Base-by-base conservation (phyloP, 148 eudicot species). In the Tetragonia tetragonoides region DNA sequence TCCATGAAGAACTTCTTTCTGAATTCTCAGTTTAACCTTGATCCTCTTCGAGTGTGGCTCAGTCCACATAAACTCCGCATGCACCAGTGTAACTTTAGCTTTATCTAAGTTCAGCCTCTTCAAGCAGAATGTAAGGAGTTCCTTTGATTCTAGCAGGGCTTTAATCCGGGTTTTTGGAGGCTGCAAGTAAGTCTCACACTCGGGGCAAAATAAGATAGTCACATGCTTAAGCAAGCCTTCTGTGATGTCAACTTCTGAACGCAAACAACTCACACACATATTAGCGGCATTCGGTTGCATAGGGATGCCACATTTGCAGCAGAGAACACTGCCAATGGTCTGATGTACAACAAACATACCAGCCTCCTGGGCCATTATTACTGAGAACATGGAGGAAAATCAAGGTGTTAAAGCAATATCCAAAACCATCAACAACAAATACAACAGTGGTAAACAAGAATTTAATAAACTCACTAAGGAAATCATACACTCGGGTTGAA, bases 201-300 rank as follows among this genome's bases (percentile, higher is more conserved):
- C 90, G 7, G 88, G 89, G 78, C 93, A 92, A 67, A 68, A 86
- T 21, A 81, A 41, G 60, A 92, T 81, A 3, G 79, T 87, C 17
- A 87, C 92, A 12, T 86, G 87, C 89, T 87, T 92, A 66, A 85
- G 85, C 49, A 91, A 76, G 6, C 90, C 97, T 85, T 88, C 92
- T 8, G 93, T 90, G 47, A 92, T 92, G 83, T 92, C 89, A 53
- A 90, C 81, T 81, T 90, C 89, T 1, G 89, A 89, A 12, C 91
- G 82, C 83, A 91, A 80, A 77, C 96, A 91, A 39, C 79, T 87
- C 44, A 87, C 85, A 17, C 96, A 90, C 96, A 91, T 91, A 73
- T 91, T 91, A 61, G 90, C 96, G 10, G 90, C 93, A 80, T 89
- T 88, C 20, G 96, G 96, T 59, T 74, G 80, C 90, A 89, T 89